Conservation (phyloP, 1,284 basidiomycete species). For the Caloboletus inedulis region DNA sequence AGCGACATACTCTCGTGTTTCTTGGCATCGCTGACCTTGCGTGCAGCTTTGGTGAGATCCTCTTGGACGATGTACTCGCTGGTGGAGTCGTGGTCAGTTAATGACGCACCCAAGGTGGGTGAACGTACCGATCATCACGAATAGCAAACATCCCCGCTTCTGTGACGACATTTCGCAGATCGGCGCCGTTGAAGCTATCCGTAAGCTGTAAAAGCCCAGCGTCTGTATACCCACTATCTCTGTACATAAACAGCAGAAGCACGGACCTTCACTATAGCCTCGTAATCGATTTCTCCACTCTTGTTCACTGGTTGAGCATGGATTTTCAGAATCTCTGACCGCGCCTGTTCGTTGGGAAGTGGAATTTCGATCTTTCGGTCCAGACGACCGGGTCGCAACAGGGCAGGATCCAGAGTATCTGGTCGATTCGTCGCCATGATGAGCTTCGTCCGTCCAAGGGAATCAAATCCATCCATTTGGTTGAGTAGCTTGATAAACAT, state of each 20-base stretch:
- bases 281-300: slow-evolving; percentile 92
- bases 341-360: slow-evolving; percentile 94
- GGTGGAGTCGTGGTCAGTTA: slow-evolving; percentile 3
- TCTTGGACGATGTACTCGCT: slow-evolving; percentile 92
- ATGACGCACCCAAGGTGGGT: background rate
- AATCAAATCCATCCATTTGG: slow-evolving; percentile 99
- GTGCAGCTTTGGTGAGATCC: slow-evolving; percentile 95
- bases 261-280: slow-evolving; percentile 89
- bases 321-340: slow-evolving; percentile 96
- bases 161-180: slow-evolving; percentile 94
- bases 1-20: slow-evolving; percentile 82
- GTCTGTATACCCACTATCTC: background rate
- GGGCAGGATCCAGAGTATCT: slow-evolving; percentile 95
- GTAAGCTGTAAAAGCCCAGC: slow-evolving; percentile 53
- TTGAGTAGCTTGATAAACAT: slow-evolving; percentile 74
- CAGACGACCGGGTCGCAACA: slow-evolving; percentile 92
- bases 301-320: slow-evolving; percentile 95
- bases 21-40: slow-evolving; percentile 95
- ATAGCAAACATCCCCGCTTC: slow-evolving; percentile 99
- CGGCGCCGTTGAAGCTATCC: slow-evolving; percentile 93
- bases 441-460: slow-evolving; percentile 91
- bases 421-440: slow-evolving; percentile 99
- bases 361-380: slow-evolving; percentile 99
- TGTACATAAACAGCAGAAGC: background rate
- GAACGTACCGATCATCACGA: slow-evolving; percentile 78